Base-by-base conservation (phyloP, 2,329 filamentous ascomycete species). In the Colletotrichum musae region DNA sequence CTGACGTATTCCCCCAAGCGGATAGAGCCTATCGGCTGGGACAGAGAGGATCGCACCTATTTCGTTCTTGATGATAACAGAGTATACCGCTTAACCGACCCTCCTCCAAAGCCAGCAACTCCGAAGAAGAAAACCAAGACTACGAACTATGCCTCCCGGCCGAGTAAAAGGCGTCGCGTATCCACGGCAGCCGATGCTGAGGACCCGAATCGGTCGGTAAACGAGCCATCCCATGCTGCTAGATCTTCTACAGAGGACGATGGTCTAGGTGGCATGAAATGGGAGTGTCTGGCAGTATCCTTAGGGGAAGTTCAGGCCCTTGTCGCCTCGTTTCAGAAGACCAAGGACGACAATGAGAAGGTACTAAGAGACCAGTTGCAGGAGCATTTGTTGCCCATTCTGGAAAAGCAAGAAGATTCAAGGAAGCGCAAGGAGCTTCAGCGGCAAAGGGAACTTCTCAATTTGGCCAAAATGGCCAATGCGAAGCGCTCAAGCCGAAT, bases 61-160 rank as follows among this genome's bases (percentile, higher is more conserved):
- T 97, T 92, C 76, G 91, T 98, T 3, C 87, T 99, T 4, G 95
- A 98, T 75, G 96, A 99, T 78, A 97, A 98, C 75, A 89, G 96
- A 71, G 85, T 99, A 50, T 99, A 99, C 79, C 93, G 95, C 64
- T 87, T 92, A 70, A 94, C 93, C n/a, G 93, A 97, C 69, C 87
- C 92, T 28, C 89, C 90, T 1, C 85, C 88, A 2, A 87, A 89
- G 6, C 81, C 86, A 6, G 82, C 85, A n/a, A 92, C 92, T 76
- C 84, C 88, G 2, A 85, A 71, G 88, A 92, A 86, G 79, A 89
- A 86, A 73, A 93, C 88, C 87, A 28, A 91, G 91, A 74, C 92
- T 90, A 73, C 86, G 86, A 5, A 91, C 88, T 80, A 67, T 71
- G 87, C 84, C 72, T 86, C 85, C 72, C 88, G 94, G 73, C 87